Base-by-base conservation (phyloP, 805 yeast genomes). In the Nakazawaea ambrosiae region DNA sequence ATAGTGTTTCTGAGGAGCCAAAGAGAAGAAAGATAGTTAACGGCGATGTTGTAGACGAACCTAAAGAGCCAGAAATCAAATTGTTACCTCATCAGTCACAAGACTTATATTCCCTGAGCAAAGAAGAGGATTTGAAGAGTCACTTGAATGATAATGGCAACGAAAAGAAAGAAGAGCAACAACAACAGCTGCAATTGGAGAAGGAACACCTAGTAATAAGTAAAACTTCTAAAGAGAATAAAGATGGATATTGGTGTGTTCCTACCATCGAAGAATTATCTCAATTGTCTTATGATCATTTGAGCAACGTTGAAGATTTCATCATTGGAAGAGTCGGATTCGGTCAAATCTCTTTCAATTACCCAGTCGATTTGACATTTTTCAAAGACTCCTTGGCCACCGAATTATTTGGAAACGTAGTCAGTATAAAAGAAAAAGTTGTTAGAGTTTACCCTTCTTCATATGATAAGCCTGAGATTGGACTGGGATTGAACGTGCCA, bases 401-500 rank as follows among this genome's bases (percentile, higher is more conserved):
- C 23, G 31, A 55, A 19, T 31, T 65, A 45, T 53, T 69, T 56
- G 66, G 75, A 31, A 49, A 59, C 35, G 50, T 69, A 45, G 63
- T 70, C 46, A 48, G 65, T 23, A 73, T 82, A 43, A 65, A 69
- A 24, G 59, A 61, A 7, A 68, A 68, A 41, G 61, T 72, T 2
- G 75, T 82, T 1, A 73, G 73, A 42, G 86, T 81, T 0, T 81
- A 82, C 48, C 75, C 78, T n/a, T 70, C 72, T 23, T 68, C 58
- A n/a, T 37, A 49, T 2, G 47, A 44, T 1, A 75, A 78, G 38
- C 88, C 88, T 2, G 65, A 77, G 0, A 53, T 72, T 28, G 92
- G 92, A 0, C 57, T 65, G 39, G 92, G 89, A 1, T 51, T 84
- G 36, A 84, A 84, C 50, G 83, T 81, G 15, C 89, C 89, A 5